Conservation (phyloP, 164 flowering plant genomes). For the Paratinospora sagittata region DNA sequence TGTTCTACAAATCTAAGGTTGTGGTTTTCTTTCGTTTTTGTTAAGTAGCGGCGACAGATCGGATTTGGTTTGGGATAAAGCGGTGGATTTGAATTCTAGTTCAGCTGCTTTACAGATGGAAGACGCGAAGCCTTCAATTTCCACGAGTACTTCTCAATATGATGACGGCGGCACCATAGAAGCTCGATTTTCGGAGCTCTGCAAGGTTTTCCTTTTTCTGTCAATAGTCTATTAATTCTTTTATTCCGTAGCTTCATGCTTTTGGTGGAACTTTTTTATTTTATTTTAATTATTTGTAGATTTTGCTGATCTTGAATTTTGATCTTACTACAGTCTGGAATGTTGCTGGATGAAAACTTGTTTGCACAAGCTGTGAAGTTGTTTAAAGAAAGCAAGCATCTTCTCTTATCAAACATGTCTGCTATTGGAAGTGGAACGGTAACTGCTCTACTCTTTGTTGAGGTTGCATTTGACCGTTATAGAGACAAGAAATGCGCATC, state of each 20-base stretch:
- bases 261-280: neutral
- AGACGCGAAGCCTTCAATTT: conserved; percentile 23
- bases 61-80: conserved; percentile 11
- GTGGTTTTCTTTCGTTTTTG: conserved; percentile 1
- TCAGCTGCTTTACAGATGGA: conserved; percentile 28
- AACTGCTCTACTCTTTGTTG: neutral
- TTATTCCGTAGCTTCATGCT: neutral
- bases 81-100: conserved; percentile 1
- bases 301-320: conserved; percentile 1
- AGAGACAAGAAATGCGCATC: neutral
- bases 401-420: conserved; percentile 41
- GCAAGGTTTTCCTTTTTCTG: conserved; percentile 43
- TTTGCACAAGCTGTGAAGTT: conserved; percentile 39
- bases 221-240: neutral
- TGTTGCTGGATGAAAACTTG: conserved; percentile 44
- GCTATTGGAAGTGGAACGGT: conserved; percentile 66
- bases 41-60: conserved; percentile 8
- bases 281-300: neutral
- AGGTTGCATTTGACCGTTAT: neutral
- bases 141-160: conserved; percentile 9
- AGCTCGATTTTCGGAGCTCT: conserved; percentile 41
- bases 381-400: conserved; percentile 55
- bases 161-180: conserved; percentile 20
- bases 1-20: conserved; percentile 1
- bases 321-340: conserved; percentile 36